phyloP scores from a whole-genome alignment of 2,329 filamentous ascomycete species.

The Nothopassalora personata region DNA sequence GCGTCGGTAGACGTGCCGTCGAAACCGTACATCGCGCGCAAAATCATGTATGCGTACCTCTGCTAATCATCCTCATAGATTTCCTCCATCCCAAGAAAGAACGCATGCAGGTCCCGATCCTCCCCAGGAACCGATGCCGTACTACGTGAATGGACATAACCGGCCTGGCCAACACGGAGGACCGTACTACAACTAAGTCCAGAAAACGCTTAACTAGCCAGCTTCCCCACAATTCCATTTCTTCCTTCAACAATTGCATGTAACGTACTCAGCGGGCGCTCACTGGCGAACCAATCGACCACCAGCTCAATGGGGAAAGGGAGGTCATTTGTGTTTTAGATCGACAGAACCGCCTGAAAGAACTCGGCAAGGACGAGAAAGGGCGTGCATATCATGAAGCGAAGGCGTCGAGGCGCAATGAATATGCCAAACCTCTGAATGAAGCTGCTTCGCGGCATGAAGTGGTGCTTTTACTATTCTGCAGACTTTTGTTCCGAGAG shows the following conservation, averaged over 20 bases:
- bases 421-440: background rate
- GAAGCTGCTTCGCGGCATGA: background rate
- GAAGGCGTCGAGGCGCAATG: background rate
- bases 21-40: constrained; percentile 17
- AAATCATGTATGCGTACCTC: too few species aligned
- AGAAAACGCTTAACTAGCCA: background rate
- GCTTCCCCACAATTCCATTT: background rate
- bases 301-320: background rate
- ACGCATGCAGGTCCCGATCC: background rate
- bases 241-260: background rate
- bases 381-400: background rate
- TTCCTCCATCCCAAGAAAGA: background rate
- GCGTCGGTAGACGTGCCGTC: constrained; percentile 9
- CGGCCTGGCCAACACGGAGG: background rate
- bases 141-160: background rate
- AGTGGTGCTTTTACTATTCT: constrained; percentile 1
- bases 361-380: background rate
- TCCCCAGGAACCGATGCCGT: background rate
- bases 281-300: background rate
- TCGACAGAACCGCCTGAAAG: constrained; percentile 3
- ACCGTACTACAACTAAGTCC: background rate
- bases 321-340: background rate
- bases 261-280: too few species aligned
- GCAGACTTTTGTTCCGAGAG: constrained; percentile 7
- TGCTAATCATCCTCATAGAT: background rate